These are phyloP conservation scores for Sophora flavescens DNA, from an alignment of 306 rosid genomes.

Conservation along the genomic window DNA sequence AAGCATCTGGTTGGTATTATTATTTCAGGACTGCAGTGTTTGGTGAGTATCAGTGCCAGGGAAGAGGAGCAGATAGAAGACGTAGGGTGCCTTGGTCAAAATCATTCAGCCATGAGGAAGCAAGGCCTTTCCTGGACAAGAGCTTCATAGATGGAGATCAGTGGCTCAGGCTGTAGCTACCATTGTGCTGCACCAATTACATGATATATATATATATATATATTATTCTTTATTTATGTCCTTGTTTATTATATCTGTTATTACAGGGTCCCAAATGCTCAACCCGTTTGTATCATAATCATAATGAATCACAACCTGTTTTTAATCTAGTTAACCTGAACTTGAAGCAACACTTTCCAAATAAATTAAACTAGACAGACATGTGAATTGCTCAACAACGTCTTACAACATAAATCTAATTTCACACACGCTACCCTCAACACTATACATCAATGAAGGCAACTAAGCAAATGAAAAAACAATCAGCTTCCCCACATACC, in stretches of 20 bases:
- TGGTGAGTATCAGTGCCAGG: constrained; percentile 72
- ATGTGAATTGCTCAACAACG: constrained; percentile 36
- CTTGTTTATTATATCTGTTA: constrained; percentile 20
- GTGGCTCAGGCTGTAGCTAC: constrained; percentile 84
- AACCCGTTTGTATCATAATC: constrained; percentile 32
- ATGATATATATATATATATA: neutral
- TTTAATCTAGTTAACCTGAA: neutral
- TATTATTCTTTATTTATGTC: constrained; percentile 4
- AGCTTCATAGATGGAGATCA: constrained; percentile 72
- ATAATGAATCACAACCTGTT: neutral
- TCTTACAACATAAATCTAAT: constrained; percentile 41
- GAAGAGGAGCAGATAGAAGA: constrained; percentile 69
- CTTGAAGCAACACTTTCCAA: constrained; percentile 23
- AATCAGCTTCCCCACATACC: constrained; percentile 51
- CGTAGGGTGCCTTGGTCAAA: constrained; percentile 80
- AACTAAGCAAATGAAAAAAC: constrained; percentile 49
- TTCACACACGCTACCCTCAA: constrained; percentile 48
- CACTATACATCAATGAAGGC: constrained; percentile 66
- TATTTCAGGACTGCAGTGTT: constrained; percentile 84
- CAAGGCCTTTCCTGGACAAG: constrained; percentile 62
- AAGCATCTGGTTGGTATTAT: constrained; percentile 4
- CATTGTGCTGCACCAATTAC: neutral
- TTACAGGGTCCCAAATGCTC: neutral
- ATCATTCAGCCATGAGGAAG: constrained; percentile 61
- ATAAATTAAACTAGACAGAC: constrained; percentile 15